Evolutionary conservation across 306 rosid genomes (phyloP), one percentile per base, ranked within the genome.

Genomic region (Cajanus cajan): DNA sequence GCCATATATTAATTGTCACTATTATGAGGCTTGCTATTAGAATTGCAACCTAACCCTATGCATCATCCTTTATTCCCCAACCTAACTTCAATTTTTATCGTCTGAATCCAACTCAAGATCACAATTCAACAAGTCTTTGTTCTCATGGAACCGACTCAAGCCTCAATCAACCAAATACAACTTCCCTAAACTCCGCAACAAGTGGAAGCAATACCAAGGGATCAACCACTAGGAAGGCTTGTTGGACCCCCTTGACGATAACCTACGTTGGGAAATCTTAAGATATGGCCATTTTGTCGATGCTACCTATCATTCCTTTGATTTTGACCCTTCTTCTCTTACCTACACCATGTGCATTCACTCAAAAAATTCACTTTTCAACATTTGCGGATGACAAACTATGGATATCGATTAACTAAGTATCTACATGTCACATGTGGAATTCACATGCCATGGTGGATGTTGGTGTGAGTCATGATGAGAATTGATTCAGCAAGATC

Each of bases 231-330:
- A 96, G 97, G 79, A 78, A 34, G 97, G 96, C 7, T 70, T 92
- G 33, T 85, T 92, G 0, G 92, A 92, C 79, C 97, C 97, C 2
- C 93, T 92, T 9, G 97, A 92, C 7, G 85, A 92, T 62, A 89
- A 86, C 64, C 91, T 92, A 51, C 88, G 96, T 8, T 87, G 83
- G 5, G 97, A 92, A 68, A 92, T 92, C 12, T 67, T 92, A 13
- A 73, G 91, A 19, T 89, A 87, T 24, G 97, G 97, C 2, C 93
- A 89, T 83, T 89, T 89, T 10, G 77, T 89, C 0, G 91, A 90
- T 24, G 90, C 89, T 0, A 89, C 93, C 0, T 92, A 92, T 61
- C 85, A 52, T 0, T 50, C 86, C 1, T 89, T 90, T 6, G 78
- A 82, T 34, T 82, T 70, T 4, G 82, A 82, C 16, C 9, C 31